Percentiles rank a stretch among this genome's conserved stretches.
phyloP scores from a whole-genome alignment of 176 grass and related monocot genomes.

The Ampelocalamus luodianensis region DNA sequence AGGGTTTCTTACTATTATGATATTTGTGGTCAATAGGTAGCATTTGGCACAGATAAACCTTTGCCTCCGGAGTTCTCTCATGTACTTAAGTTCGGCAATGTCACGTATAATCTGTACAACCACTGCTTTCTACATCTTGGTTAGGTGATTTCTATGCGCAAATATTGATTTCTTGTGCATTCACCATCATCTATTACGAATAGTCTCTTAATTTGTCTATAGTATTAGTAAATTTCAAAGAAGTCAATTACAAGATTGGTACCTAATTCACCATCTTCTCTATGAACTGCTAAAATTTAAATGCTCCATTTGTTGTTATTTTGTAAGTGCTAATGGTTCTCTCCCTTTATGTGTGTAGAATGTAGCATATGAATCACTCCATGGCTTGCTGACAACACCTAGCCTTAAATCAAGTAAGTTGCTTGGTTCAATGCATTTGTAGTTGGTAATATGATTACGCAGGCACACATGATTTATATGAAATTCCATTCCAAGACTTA shows the following conservation, averaged over 20 bases:
- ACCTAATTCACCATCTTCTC: conserved; percentile 16
- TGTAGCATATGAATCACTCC: conserved; percentile 89
- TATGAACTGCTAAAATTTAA: conserved; percentile 9
- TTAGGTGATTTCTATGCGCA: conserved; percentile 56
- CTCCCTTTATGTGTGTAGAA: conserved; percentile 56
- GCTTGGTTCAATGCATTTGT: conserved; percentile 10
- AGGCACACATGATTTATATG: neutral
- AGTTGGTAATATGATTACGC: neutral
- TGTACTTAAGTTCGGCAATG: conserved; percentile 63
- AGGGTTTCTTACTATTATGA: conserved; percentile 23
- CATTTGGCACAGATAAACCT: conserved; percentile 64
- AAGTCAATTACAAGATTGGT: neutral
- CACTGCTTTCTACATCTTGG: conserved; percentile 92
- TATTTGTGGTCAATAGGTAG: conserved; percentile 49
- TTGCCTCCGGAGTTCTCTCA: conserved; percentile 66
- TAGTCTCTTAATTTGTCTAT: conserved; percentile 3
- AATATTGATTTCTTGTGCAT: conserved; percentile 26
- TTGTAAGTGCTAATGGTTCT: conserved; percentile 35
- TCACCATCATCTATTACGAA: neutral
- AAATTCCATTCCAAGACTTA: conserved; percentile 1
- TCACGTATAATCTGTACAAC: conserved; percentile 83
- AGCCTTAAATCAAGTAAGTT: conserved; percentile 66
- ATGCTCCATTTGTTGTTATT: conserved; percentile 3
- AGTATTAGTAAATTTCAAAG: neutral
- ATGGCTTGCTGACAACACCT: conserved; percentile 61